Percentiles rank a stretch among this genome's conserved stretches.
Evolutionary conservation across 805 yeast genomes (phyloP).

Genomic region (Saturnispora hagleri): DNA sequence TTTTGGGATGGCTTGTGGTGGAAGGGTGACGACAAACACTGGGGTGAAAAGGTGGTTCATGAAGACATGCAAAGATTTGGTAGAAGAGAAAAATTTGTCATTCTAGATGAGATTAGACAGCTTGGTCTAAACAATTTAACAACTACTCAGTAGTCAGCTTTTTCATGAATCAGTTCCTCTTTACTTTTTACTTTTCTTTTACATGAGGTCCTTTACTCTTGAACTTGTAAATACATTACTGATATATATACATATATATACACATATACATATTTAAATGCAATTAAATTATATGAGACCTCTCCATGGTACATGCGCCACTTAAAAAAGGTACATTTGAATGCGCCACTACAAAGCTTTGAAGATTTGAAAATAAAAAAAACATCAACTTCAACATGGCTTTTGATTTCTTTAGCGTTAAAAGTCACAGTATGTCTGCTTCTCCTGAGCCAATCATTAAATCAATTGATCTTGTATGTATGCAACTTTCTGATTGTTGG

Average conservation of each 20-base stretch:
- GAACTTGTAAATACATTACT: background rate
- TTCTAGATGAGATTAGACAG: conserved; percentile 51
- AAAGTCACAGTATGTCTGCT: background rate
- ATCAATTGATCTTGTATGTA: conserved; percentile 6
- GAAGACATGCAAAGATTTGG: conserved; percentile 43
- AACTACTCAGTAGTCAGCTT: background rate
- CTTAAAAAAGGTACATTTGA: background rate
- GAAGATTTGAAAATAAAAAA: no score
- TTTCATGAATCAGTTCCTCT: background rate
- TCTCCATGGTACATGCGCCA: background rate
- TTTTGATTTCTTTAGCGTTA: background rate
- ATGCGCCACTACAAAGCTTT: background rate
- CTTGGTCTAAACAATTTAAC: conserved; percentile 20
- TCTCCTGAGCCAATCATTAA: conserved; percentile 3
- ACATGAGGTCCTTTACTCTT: background rate
- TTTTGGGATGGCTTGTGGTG: conserved; percentile 87
- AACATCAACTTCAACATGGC: no score
- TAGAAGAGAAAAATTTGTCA: conserved; percentile 58
- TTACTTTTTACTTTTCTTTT: background rate
- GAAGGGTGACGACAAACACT: conserved; percentile 67
- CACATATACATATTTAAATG: background rate
- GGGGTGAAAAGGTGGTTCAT: conserved; percentile 63
- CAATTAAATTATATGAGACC: background rate
- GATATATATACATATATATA: background rate
- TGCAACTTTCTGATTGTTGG: background rate